Base-by-base conservation (phyloP, 129 eudicot species). In the Centella asiatica region DNA sequence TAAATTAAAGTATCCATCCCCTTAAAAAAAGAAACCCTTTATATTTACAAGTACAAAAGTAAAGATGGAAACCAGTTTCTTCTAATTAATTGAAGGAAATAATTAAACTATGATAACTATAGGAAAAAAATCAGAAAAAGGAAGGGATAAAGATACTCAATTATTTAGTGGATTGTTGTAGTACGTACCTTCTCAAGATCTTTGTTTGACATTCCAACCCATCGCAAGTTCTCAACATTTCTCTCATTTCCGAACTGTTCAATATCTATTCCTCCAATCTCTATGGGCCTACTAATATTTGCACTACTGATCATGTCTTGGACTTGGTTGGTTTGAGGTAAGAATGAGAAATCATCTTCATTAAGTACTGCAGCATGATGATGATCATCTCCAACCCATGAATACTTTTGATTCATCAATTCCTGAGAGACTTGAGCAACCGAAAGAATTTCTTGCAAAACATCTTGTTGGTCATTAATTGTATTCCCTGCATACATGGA, bases 131-230 rank as follows among this genome's bases (percentile, higher is more conserved):
- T n/a, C n/a, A n/a, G n/a, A n/a, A n/a, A n/a, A n/a, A n/a, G n/a
- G n/a, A 51, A 0, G 26, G n/a, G 24, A 7, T 22, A 0, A 10
- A 50, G 3, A 12, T 10, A 0, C 13, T 24, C 55, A 51, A 31
- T 51, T 3, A 24, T 4, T 10, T 24, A 32, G 12, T 56, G 17
- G 8, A 19, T 22, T 29, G 61, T 32, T 47, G 42, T 27, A 28
- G 26, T 33, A 34, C 2, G 46, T 83, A 90, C 95, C 95, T 83
- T 84, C 40, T 81, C 95, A 40, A 83, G 73, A 66, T 86, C 92
- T 39, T 81, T 70, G 64, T 86, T 72, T 31, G 88, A 79, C 95
- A 83, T 83, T 54, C 95, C 97, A 37, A 90, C 86, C 97, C 95
- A 90, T 72, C 93, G 74, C 75, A 87, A 79, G 63, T 81, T 86